Conservation (phyloP, 768 basidiomycete species). For the Amanita rubescens region DNA sequence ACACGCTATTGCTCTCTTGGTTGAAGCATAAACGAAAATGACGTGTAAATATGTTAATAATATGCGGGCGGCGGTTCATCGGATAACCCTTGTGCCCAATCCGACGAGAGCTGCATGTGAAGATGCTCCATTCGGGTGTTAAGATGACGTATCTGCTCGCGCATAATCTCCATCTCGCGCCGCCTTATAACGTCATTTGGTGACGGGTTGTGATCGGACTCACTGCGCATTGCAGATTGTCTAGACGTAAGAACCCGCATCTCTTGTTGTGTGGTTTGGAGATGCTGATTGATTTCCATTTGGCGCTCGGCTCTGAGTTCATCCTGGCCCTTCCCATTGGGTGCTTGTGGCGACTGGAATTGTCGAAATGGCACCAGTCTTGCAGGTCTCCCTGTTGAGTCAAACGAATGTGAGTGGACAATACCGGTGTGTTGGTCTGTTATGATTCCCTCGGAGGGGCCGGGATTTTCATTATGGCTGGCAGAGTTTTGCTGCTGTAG, state of each 20-base stretch:
- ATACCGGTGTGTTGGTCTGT: too few relatives aligned
- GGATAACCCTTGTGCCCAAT: constrained; percentile 11
- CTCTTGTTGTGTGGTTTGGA: background rate
- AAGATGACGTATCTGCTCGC: constrained; percentile 6
- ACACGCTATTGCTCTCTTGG: too few relatives aligned
- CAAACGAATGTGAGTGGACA: background rate
- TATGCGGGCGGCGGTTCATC: constrained; percentile 2
- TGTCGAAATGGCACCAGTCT: background rate
- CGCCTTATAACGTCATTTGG: background rate
- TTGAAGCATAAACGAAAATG: too few relatives aligned
- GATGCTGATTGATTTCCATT: background rate
- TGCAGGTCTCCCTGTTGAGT: background rate
- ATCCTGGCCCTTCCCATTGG: background rate
- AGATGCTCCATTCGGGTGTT: constrained; percentile 8
- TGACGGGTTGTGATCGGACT: background rate
- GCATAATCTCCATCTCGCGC: constrained; percentile 1
- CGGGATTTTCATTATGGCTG: too few relatives aligned
- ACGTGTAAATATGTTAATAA: background rate
- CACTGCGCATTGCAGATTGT: background rate
- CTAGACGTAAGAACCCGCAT: background rate
- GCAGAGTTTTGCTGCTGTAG: too few relatives aligned
- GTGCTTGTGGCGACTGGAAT: too few relatives aligned
- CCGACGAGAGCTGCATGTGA: constrained; percentile 5
- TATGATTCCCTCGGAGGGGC: too few relatives aligned
- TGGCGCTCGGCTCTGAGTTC: background rate